Percentiles rank a stretch among this genome's conserved stretches.
phyloP scores from a whole-genome alignment of 371 early-diverging fungal genomes.

The Rhizopus delemar region DNA sequence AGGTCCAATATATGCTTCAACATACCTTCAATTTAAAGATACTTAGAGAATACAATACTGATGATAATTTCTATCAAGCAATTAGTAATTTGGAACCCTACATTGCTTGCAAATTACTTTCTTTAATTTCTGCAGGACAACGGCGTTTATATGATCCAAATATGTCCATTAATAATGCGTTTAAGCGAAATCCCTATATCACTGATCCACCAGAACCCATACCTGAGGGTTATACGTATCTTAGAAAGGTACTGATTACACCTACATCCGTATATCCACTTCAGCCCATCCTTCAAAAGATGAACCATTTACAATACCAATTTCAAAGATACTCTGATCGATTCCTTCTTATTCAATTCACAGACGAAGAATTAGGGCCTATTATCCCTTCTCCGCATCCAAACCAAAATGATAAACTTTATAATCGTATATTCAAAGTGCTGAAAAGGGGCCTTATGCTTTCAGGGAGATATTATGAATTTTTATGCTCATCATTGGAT shows the following conservation, averaged over 20 bases:
- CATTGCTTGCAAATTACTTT: constrained; percentile 28
- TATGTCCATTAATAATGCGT: constrained; percentile 5
- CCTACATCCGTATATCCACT: constrained; percentile 59
- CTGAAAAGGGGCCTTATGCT: constrained; percentile 59
- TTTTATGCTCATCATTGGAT: constrained; percentile 66
- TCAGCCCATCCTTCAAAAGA: constrained; percentile 55
- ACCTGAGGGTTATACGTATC: constrained; percentile 8
- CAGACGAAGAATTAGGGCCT: constrained; percentile 60
- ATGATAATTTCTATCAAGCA: constrained; percentile 28
- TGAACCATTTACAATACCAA: constrained; percentile 64
- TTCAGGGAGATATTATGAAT: constrained; percentile 62
- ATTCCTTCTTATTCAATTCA: constrained; percentile 71
- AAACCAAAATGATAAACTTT: constrained; percentile 25
- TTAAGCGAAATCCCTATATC: constrained; percentile 3
- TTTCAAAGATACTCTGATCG: constrained; percentile 49
- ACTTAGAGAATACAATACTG: constrained; percentile 46
- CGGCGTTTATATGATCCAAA: constrained; percentile 40
- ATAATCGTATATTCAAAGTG: constrained; percentile 46
- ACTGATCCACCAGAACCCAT: neutral
- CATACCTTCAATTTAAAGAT: constrained; percentile 37
- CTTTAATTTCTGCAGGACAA: constrained; percentile 29
- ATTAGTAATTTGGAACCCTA: constrained; percentile 28
- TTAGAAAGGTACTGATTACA: constrained; percentile 49
- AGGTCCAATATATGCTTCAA: constrained; percentile 47
- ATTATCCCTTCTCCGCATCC: constrained; percentile 26